Evolutionary conservation across 139 green algal genomes (phyloP), one percentile per base, ranked within the genome.

Genomic region (Bryopsis sp.): DNA sequence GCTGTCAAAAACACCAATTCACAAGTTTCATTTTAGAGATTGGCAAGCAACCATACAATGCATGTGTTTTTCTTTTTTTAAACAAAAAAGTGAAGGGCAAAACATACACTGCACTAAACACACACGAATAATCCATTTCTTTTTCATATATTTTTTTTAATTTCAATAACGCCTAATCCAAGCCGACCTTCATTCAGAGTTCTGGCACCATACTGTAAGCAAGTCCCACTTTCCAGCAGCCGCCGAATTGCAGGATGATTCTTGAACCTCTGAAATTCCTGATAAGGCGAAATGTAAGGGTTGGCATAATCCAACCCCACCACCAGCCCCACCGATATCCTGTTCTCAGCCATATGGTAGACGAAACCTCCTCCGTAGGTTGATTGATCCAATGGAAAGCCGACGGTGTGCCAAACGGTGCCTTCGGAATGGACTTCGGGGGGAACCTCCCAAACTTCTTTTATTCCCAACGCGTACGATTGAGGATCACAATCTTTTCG

Each of bases 401-500:
- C 92, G 26, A 96, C 59, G 0, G 83, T 92, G 82, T 97, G 92
- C 70, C 84, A 70, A 7, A 96, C 83, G 24, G 76, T 66, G 33
- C 92, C 92, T 19, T 81, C 71, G 64, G 79, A 68, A 76, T 97
- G 89, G 66, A 78, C 75, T 2, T 68, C 71, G 8, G 84, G 50
- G 5, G 48, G 54, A 5, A 88, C 68, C 72, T 84, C 63, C 85
- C 89, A 89, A 58, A 97, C 91, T 79, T 97, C 92, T 77, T 97
- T 97, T 7, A 97, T 73, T 2, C 92, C 92, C 35, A 97, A 81
- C 0, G 76, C 91, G 72, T 97, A 97, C 6, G 87, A 95, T 71
- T 94, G 88, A 3, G 79, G 83, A 38, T 87, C 75, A 0, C 80
- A 80, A 2, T 81, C 77, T 2, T 88, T 77, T 29, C 87, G 81